Evolutionary conservation across 345 rosid genomes (phyloP).

Genomic region (Toxicodendron radicans): DNA sequence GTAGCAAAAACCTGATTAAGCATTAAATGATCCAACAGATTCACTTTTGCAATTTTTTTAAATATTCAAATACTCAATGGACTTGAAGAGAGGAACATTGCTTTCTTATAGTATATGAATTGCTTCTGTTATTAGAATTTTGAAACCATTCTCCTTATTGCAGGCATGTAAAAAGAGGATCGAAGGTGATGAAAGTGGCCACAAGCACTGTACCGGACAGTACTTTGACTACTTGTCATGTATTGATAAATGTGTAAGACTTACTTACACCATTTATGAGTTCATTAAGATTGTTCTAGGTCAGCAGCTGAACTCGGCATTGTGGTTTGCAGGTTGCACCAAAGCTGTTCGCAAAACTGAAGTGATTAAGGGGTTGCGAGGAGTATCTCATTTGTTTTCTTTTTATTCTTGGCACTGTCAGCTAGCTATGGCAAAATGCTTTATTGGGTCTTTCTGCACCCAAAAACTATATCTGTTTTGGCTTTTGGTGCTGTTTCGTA

Average conservation of each 20-base stretch:
- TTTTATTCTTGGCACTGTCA: conserved; percentile 5
- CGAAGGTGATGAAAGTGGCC: conserved; percentile 22
- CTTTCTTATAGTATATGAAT: neutral
- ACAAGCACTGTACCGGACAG: conserved; percentile 41
- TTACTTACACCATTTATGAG: neutral
- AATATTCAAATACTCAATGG: neutral
- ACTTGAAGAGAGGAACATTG: neutral
- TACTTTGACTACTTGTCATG: conserved; percentile 39
- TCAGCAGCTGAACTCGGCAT: conserved; percentile 1
- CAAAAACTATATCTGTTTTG: neutral
- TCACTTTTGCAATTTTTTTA: neutral
- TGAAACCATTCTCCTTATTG: neutral
- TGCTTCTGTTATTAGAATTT: neutral
- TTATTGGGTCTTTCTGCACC: conserved; percentile 6
- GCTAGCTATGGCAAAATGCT: conserved; percentile 2
- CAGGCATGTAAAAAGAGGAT: conserved; percentile 45
- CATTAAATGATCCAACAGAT: neutral
- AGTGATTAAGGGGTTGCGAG: conserved; percentile 19
- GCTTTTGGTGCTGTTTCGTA: neutral
- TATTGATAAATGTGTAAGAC: conserved; percentile 35
- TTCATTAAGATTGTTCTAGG: neutral
- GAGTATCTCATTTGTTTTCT: neutral
- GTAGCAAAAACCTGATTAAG: neutral
- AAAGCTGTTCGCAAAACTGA: conserved; percentile 32
- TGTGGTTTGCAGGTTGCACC: conserved; percentile 44